These are phyloP conservation scores for Myochromella boudieri DNA, from an alignment of 768 basidiomycete genomes.

Conservation along the genomic window DNA sequence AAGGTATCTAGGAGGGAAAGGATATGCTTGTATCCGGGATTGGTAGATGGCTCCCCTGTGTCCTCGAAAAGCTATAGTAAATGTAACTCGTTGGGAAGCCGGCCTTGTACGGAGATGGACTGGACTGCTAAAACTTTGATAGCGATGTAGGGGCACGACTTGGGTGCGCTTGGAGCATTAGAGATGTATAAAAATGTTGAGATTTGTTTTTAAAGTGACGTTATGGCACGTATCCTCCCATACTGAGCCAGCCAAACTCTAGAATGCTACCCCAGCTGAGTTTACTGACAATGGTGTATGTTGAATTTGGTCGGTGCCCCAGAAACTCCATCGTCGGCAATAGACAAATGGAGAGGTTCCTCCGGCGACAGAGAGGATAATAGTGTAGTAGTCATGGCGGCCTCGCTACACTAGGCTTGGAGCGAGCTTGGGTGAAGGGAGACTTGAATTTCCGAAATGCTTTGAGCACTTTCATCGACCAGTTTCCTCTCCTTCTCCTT, in stretches of 20 bases:
- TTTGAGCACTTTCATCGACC: too few relatives aligned
- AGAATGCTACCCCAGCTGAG: slow-evolving; percentile 54
- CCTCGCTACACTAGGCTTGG: too few relatives aligned
- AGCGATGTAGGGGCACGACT: slow-evolving; percentile 11
- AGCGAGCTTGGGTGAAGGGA: too few relatives aligned
- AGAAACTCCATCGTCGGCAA: slow-evolving; percentile 8
- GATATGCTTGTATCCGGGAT: too few relatives aligned
- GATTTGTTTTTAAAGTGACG: too few relatives aligned
- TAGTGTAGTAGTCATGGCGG: too few relatives aligned
- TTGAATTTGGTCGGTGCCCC: slow-evolving; percentile 4
- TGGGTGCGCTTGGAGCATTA: not conserved
- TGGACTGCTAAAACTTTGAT: slow-evolving; percentile 35
- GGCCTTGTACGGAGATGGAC: slow-evolving; percentile 28
- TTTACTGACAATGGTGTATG: slow-evolving; percentile 55
- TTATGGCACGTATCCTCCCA: slow-evolving; percentile 30
- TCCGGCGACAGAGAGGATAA: too few relatives aligned
- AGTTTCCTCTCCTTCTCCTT: too few relatives aligned
- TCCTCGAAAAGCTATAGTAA: too few relatives aligned
- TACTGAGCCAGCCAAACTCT: slow-evolving; percentile 45
- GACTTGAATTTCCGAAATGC: too few relatives aligned
- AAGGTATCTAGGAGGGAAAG: slow-evolving; percentile 82
- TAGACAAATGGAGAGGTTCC: slow-evolving; percentile 17
- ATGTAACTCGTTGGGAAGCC: slow-evolving; percentile 14
- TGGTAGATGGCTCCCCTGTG: too few relatives aligned
- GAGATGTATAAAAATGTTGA: too few relatives aligned